These are phyloP conservation scores for Yarrowia porcina DNA, from an alignment of 805 yeast genomes.

Conservation along the genomic window DNA sequence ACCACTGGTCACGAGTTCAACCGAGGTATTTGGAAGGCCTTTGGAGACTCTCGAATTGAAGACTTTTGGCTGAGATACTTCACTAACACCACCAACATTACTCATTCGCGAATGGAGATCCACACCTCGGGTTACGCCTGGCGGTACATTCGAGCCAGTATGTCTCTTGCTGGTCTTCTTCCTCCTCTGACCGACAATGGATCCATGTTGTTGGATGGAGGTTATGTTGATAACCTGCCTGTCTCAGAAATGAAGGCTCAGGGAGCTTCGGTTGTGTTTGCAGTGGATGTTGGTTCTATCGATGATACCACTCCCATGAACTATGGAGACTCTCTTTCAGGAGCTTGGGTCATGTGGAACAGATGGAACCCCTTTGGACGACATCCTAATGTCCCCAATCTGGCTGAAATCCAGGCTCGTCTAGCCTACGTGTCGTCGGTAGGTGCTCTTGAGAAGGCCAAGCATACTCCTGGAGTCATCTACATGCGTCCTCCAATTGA, in stretches of 20 bases:
- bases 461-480: slow-evolving; percentile 75
- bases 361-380: slow-evolving; percentile 86
- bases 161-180: slow-evolving; percentile 90
- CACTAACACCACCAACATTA: slow-evolving; percentile 90
- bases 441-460: slow-evolving; percentile 85
- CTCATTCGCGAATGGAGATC: slow-evolving; percentile 91
- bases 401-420: slow-evolving; percentile 92
- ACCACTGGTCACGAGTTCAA: slow-evolving; percentile 97
- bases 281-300: slow-evolving; percentile 93
- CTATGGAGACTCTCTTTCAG: slow-evolving; percentile 91
- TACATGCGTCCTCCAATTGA: slow-evolving; percentile 95
- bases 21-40: slow-evolving; percentile 94
- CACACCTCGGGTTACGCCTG: slow-evolving; percentile 92
- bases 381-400: slow-evolving; percentile 84
- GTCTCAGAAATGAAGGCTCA: slow-evolving; percentile 86
- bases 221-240: slow-evolving; percentile 90
- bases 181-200: slow-evolving; percentile 87
- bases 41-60: slow-evolving; percentile 89
- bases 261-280: slow-evolving; percentile 84
- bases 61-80: slow-evolving; percentile 92
- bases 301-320: slow-evolving; percentile 88
- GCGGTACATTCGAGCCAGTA: slow-evolving; percentile 92
- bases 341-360: slow-evolving; percentile 77
- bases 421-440: slow-evolving; percentile 94
- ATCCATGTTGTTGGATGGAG: slow-evolving; percentile 91